These are phyloP conservation scores for Globisporangium okanoganense DNA, from an alignment of 352 stramenopile species.

Conservation along the genomic window DNA sequence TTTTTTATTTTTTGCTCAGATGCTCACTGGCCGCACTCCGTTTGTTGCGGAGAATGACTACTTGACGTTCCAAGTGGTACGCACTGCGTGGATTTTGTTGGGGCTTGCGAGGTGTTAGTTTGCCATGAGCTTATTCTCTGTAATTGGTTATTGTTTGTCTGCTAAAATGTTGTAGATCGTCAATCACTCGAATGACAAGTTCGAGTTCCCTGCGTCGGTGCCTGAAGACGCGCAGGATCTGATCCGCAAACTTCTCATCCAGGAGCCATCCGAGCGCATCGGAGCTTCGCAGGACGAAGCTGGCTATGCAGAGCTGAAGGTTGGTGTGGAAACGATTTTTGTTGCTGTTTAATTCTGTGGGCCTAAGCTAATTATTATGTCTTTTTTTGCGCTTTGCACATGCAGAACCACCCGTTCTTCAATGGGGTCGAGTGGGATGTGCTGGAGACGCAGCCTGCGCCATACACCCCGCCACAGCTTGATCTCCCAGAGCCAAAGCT, in stretches of 20 bases:
- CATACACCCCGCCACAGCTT: conserved; percentile 52
- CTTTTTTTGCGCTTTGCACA: background rate
- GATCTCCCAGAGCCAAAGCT: conserved; percentile 59
- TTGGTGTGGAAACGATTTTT: conserved; percentile 11
- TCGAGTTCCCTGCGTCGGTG: conserved; percentile 69
- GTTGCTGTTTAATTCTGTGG: background rate
- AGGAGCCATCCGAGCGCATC: conserved; percentile 62
- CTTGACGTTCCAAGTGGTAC: conserved; percentile 87
- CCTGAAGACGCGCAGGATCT: conserved; percentile 67
- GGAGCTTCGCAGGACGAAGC: conserved; percentile 66
- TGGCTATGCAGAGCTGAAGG: conserved; percentile 66
- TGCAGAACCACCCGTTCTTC: conserved; percentile 76
- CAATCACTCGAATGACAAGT: conserved; percentile 69
- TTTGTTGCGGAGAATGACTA: conserved; percentile 91
- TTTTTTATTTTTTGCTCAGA: conserved; percentile 24
- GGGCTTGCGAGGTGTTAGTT: background rate
- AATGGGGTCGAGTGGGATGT: conserved; percentile 70
- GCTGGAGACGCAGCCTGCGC: conserved; percentile 44
- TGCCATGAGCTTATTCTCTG: background rate
- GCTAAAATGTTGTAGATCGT: conserved; percentile 46
- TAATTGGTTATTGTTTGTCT: background rate
- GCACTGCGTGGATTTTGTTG: background rate
- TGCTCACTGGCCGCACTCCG: conserved; percentile 77
- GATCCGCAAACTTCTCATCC: conserved; percentile 71
- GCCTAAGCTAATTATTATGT: background rate